These are phyloP conservation scores for Sporisorium reilianum DNA, from an alignment of 1,284 basidiomycete genomes.

Conservation along the genomic window DNA sequence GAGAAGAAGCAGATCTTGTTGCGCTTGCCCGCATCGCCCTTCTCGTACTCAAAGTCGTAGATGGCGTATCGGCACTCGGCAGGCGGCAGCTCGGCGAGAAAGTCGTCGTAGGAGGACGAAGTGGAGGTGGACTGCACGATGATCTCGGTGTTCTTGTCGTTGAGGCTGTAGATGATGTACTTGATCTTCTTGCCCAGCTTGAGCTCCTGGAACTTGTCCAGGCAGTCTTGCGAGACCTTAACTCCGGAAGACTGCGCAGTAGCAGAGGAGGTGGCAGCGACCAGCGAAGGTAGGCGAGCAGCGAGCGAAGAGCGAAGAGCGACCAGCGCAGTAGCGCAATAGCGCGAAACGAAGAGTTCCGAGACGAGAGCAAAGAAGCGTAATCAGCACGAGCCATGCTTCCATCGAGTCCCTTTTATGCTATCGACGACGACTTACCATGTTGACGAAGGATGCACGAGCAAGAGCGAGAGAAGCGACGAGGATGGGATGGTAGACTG, in stretches of 20 bases:
- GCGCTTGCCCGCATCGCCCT: conserved; percentile 81
- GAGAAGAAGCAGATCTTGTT: conserved; percentile 90
- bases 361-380: neutral
- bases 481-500: neutral
- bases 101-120: conserved; percentile 78
- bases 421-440: neutral
- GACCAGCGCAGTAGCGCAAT: no score
- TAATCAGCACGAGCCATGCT: neutral
- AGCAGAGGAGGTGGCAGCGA: neutral
- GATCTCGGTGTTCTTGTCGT: conserved; percentile 75
- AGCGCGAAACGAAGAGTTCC: no score
- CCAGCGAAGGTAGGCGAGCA: neutral
- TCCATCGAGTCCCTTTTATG: no score
- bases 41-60: conserved; percentile 90
- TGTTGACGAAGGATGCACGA: neutral
- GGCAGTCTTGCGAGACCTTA: conserved; percentile 75
- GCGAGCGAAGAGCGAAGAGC: neutral
- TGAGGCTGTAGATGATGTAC: conserved; percentile 88
- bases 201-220: conserved; percentile 78
- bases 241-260: conserved; percentile 85
- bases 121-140: conserved; percentile 64
- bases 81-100: conserved; percentile 81
- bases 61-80: conserved; percentile 87
- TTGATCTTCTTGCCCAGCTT: conserved; percentile 86
- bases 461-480: neutral